These are phyloP conservation scores for Arabis hirsuta DNA, from an alignment of 345 rosid genomes.

Conservation along the genomic window DNA sequence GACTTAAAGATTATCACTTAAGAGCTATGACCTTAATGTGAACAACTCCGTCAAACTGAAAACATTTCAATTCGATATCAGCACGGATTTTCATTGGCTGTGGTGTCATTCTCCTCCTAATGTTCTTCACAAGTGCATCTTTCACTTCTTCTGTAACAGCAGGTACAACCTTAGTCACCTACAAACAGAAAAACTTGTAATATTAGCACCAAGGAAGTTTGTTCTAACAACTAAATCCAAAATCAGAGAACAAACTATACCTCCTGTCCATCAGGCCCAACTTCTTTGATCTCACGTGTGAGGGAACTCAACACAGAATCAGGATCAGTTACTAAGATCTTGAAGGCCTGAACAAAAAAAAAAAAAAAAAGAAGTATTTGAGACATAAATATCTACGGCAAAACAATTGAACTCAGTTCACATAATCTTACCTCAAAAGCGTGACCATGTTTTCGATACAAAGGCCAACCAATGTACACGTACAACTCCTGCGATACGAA, in stretches of 20 bases:
- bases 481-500: slow-evolving; percentile 70
- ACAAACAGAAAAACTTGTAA: slow-evolving; percentile 25
- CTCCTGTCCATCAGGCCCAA: slow-evolving; percentile 91
- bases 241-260: slow-evolving; percentile 45
- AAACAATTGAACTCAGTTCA: slow-evolving; percentile 4
- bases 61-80: slow-evolving; percentile 96
- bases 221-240: not conserved
- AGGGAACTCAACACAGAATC: slow-evolving; percentile 79
- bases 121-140: slow-evolving; percentile 81
- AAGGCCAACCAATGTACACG: slow-evolving; percentile 87
- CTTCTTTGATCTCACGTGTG: slow-evolving; percentile 83
- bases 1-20: not conserved
- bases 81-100: slow-evolving; percentile 95
- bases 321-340: slow-evolving; percentile 88
- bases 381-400: not conserved
- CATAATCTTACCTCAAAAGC: slow-evolving; percentile 83
- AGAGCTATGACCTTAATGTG: slow-evolving; percentile 76
- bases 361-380: slow-evolving; percentile 16
- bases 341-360: slow-evolving; percentile 72
- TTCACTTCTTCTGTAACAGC: slow-evolving; percentile 89
- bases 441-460: slow-evolving; percentile 89
- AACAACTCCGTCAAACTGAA: slow-evolving; percentile 95
- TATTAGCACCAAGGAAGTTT: slow-evolving; percentile 18
- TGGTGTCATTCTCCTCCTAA: slow-evolving; percentile 96
- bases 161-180: slow-evolving; percentile 83